Conservation (phyloP, 139 green algal genomes). For the Chlamydomonas incerta region DNA sequence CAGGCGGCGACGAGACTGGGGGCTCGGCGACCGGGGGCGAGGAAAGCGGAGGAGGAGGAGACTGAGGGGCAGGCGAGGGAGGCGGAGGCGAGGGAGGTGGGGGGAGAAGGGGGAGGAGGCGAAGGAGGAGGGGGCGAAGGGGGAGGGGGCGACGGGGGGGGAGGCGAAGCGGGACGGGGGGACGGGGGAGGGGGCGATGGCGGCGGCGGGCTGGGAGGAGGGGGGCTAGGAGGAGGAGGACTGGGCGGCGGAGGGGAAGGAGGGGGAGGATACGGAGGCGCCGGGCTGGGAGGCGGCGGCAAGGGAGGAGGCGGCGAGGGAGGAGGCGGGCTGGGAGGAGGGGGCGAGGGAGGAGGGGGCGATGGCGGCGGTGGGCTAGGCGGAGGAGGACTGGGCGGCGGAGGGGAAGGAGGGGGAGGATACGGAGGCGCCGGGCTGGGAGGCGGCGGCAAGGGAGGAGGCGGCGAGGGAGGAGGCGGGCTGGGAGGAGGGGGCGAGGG, state of each 20-base stretch:
- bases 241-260: background rate
- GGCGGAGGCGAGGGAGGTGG: no score
- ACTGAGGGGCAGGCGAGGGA: no score
- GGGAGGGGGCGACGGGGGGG: no score
- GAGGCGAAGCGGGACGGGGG: no score
- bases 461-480: background rate
- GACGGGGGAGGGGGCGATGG: no score
- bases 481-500: background rate
- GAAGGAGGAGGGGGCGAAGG: no score
- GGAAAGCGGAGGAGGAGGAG: no score
- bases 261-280: background rate
- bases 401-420: background rate
- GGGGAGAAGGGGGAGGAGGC: no score
- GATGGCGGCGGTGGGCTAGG: background rate
- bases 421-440: no score
- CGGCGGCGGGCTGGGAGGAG: no score
- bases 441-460: background rate
- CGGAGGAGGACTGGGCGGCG: background rate
- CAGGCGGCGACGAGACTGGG: no score
- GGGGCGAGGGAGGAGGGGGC: background rate
- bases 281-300: background rate
- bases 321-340: background rate
- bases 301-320: background rate
- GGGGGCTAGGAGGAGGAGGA: background rate
- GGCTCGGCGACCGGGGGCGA: no score